A percentile compares a stretch with the other conserved stretches of the same genome.
Conservation (phyloP, 176 grass and related monocot genomes). For the Elymus sibiricus region DNA sequence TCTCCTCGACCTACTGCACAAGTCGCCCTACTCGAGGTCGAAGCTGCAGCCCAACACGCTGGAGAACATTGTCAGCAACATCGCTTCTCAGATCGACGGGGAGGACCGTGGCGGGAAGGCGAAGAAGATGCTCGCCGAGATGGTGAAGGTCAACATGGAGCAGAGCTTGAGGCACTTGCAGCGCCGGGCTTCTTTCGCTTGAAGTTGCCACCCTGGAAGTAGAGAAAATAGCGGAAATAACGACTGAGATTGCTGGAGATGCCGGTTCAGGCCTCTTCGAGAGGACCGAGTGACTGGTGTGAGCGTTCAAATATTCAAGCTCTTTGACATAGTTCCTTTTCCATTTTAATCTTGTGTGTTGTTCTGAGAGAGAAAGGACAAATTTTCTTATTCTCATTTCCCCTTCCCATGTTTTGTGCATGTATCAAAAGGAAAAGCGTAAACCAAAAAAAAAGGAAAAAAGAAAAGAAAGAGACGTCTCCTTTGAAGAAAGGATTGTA, state of each 20-base stretch:
- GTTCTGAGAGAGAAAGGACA: slow-evolving; percentile 6
- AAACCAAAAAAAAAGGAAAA: no score
- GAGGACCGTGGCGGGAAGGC: slow-evolving; percentile 71
- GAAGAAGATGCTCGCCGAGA: slow-evolving; percentile 91
- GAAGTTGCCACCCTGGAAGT: slow-evolving; percentile 19
- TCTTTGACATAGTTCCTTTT: slow-evolving; percentile 23
- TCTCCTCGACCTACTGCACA: slow-evolving; percentile 68
- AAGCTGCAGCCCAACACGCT: slow-evolving; percentile 56
- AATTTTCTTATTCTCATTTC: slow-evolving; percentile 33
- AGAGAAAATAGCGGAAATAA: slow-evolving; percentile 33
- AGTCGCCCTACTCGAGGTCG: slow-evolving; percentile 48
- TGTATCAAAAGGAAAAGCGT: no score
- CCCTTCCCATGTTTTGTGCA: slow-evolving; percentile 25
- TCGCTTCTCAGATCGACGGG: slow-evolving; percentile 74
- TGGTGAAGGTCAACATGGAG: slow-evolving; percentile 96
- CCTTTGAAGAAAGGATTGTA: slow-evolving; percentile 47
- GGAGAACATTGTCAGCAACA: slow-evolving; percentile 74
- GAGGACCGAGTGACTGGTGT: slow-evolving; percentile 51
- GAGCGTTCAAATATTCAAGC: slow-evolving; percentile 18
- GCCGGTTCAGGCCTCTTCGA: slow-evolving; percentile 60
- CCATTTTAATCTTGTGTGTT: slow-evolving; percentile 14
- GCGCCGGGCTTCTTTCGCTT: slow-evolving; percentile 66
- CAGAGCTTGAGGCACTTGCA: slow-evolving; percentile 90
- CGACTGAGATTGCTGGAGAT: slow-evolving; percentile 46
- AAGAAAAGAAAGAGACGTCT: slow-evolving; percentile 28